Base-by-base conservation (phyloP, 176 grass and related monocot species). In the Avena sativa region DNA sequence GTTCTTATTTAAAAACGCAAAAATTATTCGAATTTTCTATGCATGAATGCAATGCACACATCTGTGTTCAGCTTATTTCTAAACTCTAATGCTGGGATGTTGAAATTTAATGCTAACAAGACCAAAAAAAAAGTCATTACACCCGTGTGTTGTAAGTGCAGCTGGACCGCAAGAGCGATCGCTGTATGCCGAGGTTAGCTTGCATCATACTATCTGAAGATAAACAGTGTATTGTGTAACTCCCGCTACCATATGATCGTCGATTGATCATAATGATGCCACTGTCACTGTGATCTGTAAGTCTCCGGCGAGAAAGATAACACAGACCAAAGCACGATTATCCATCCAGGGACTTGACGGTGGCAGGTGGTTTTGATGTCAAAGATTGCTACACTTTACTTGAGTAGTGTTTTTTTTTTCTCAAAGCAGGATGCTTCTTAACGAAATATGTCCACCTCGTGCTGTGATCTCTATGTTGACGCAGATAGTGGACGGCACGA, bases 401-500 rank as follows among this genome's bases (percentile, higher is more conserved):
- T 9, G 5, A 19, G 15, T 36, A 69, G 15, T 38, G 15, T 38
- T 68, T 68, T 17, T 0, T 19, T 40, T 40, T 40, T 40, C 0
- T 8, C 30, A 28, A 28, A 28, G 26, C 26, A 28, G 7, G 23
- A 75, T 52, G 6, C 12, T 75, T 28, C 13, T 69, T 38, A 69
- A 38, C 32, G 47, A 50, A 43, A 25, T 11, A 23, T 56, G 82
- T 56, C 75, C 61, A 40, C 66, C 36, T 80, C 57, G 25, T 74
- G 76, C 32, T 89, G 76, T 89, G 76, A 68, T 75, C 88, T 81
- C 17, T 65, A 6, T 71, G 51, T n/a, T 65, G 72, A 84, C 6
- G 61, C 46, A 77, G 46, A 77, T 16, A 77, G 47, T 25, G 26
- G 30, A 53, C 14, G 19, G 64, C 2, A 8, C 36, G 46, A 73